Base-by-base conservation (phyloP, 768 basidiomycete genomes). In the Fomitopsis serialis region DNA sequence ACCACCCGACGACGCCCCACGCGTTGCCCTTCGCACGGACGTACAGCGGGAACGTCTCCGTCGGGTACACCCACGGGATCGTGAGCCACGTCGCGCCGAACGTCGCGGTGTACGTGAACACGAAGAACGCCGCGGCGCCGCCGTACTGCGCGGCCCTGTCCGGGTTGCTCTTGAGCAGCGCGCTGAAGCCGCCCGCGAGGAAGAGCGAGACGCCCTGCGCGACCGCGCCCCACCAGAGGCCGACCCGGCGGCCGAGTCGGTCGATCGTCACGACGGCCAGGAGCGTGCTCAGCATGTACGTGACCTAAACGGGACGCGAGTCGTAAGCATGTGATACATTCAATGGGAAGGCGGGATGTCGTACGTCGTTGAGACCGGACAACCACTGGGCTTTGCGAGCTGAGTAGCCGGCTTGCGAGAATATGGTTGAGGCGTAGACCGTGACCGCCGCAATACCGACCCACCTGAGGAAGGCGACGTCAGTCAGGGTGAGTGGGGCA, bases 41-140 rank as follows among this genome's bases (percentile, higher is more conserved):
- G 51, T 73, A 70, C 22, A 74, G 69, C 17, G 74, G 74, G 66
- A 73, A 76, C 13, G 69, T 75, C 69, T 75, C 62, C 12, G 68
- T 68, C 13, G 68, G 68, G 58, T 55, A 64, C 22, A 62, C 66
- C 67, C 67, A 68, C 2, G 74, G 74, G 50, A 75, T 74, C 6
- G 74, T 74, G 34, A 75, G 63, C 74, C 74, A 76, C n/a, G 74
- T 76, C 35, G 74, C 74, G 34, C 74, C 74, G 60, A 75, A 76
- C 17, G 74, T 57, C 13, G 68, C 68, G 1, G 74, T 76, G 58
- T 75, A 76, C 27, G 71, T 51, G 63, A 76, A 76, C 27, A 76
- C 69, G 62, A 74, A 75, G 56, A 72, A 68, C 4, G 74, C 74
- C 0, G 73, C 72, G 0, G 74, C 73, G 23, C 72, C 73, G 23